Evolutionary conservation across 371 early-diverging fungal genomes (phyloP).

Genomic region (Mortierella sp.): DNA sequence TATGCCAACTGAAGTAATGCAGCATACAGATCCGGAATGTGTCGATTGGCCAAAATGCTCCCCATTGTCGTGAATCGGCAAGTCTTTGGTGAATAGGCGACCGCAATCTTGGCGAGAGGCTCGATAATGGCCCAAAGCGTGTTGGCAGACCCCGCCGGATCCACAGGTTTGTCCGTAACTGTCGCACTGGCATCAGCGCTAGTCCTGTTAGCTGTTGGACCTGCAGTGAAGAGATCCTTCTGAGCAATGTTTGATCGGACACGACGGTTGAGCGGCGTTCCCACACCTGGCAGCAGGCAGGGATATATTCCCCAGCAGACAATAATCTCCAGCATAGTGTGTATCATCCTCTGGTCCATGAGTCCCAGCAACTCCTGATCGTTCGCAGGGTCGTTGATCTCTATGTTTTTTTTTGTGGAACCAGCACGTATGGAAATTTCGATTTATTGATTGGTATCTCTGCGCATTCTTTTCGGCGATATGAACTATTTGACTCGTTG

Average conservation of each 20-base stretch:
- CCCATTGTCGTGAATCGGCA: conserved; percentile 70
- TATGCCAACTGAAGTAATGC: conserved; percentile 78
- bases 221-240: conserved; percentile 28
- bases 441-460: background rate
- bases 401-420: conserved; percentile 12
- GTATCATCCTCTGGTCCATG: conserved; percentile 72
- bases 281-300: conserved; percentile 74
- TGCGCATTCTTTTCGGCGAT: background rate
- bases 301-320: conserved; percentile 81
- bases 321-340: conserved; percentile 75
- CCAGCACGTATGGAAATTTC: background rate
- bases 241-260: conserved; percentile 62
- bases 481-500: background rate
- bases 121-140: conserved; percentile 48
- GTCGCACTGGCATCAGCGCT: background rate
- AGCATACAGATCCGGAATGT: conserved; percentile 77
- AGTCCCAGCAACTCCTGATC: conserved; percentile 69
- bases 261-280: conserved; percentile 74
- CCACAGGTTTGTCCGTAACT: background rate
- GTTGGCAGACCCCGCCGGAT: conserved; percentile 17
- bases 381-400: conserved; percentile 39
- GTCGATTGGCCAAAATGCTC: conserved; percentile 65
- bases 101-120: conserved; percentile 38
- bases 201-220: conserved; percentile 10
- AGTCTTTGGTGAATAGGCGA: conserved; percentile 27